Conservation (phyloP, 768 basidiomycete species). For the Leccinum fibrillosum region DNA sequence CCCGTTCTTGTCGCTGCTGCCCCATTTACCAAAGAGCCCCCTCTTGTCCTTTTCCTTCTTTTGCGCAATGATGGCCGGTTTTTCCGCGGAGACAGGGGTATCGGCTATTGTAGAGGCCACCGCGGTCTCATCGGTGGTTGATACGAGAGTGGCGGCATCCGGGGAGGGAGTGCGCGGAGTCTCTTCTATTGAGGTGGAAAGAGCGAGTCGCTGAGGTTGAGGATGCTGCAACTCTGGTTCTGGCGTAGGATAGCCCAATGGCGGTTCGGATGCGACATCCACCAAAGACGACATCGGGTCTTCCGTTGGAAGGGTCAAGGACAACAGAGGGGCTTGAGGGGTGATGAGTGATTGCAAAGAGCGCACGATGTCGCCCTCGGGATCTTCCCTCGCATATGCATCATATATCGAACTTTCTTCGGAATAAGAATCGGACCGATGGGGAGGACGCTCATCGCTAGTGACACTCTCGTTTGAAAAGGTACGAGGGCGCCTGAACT, state of each 20-base stretch:
- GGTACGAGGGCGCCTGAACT: constrained; percentile 33
- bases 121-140: constrained; percentile 26
- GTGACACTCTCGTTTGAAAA: constrained; percentile 35
- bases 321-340: constrained; percentile 20
- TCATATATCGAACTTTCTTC: constrained; percentile 85
- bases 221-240: constrained; percentile 58
- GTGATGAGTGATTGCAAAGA: constrained; percentile 20
- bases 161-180: constrained; percentile 65
- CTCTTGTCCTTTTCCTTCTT: constrained; percentile 76
- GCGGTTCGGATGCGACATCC: constrained; percentile 20
- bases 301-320: constrained; percentile 23
- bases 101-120: constrained; percentile 25
- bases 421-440: constrained; percentile 70
- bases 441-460: constrained; percentile 38
- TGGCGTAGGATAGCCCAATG: constrained; percentile 35
- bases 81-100: constrained; percentile 17
- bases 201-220: constrained; percentile 52
- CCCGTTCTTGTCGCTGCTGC: constrained; percentile 50
- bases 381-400: constrained; percentile 65
- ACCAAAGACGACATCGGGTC: constrained; percentile 2
- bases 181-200: constrained; percentile 27
- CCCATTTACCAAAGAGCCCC: constrained; percentile 64
- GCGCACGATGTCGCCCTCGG: constrained; percentile 37
- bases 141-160: constrained; percentile 30
- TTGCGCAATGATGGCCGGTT: constrained; percentile 29